Base-by-base conservation (phyloP, 331 rosid genomes). In the Prunus yedoensis region DNA sequence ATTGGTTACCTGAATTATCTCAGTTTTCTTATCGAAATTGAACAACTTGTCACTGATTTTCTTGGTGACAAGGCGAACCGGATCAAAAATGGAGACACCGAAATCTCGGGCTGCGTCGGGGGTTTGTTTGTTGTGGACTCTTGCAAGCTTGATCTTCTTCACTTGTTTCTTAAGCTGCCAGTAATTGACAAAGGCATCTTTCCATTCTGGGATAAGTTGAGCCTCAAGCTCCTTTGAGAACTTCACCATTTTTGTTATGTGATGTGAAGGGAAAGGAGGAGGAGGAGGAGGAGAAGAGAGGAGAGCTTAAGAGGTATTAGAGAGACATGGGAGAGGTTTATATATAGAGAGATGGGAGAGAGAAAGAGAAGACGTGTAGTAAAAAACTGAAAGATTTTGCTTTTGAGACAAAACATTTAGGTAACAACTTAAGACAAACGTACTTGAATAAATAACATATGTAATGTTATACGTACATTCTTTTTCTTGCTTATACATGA, bases 181-280 rank as follows among this genome's bases (percentile, higher is more conserved):
- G 62, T 94, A 94, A 68, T 90, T 85, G 2, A 94, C 89, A 11
- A 92, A 94, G 0, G 90, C 90, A 2, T 88, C 97, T 74, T 84
- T 89, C 99, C 99, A 94, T 82, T 94, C 97, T 0, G 97, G 97
- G 20, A 94, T 94, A 2, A 94, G 88, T 52, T 92, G 93, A 38
- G 97, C 99, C 80, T 94, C 99, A 1, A 94, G 92, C 89, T 94
- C 96, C 80, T 94, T 94, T 28, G 99, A 94, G 85, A 94, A 94
- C 82, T 94, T 94, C 83, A 92, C 97, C 99, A 94, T 94, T 74
- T 32, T 57, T 13, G 11, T n/a, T 23, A n/a, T 65, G 14, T 21
- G 38, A 17, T 54, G 54, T 45, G 59, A 50, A 66, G 67, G 51
- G 27, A 59, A 56, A 7, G 47, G 75, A 69, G 64, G 52, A 75